Evolutionary conservation across 371 early-diverging fungal species (phyloP), one percentile per base, ranked within the genome.

Genomic region (Sporodiniella umbellata): DNA sequence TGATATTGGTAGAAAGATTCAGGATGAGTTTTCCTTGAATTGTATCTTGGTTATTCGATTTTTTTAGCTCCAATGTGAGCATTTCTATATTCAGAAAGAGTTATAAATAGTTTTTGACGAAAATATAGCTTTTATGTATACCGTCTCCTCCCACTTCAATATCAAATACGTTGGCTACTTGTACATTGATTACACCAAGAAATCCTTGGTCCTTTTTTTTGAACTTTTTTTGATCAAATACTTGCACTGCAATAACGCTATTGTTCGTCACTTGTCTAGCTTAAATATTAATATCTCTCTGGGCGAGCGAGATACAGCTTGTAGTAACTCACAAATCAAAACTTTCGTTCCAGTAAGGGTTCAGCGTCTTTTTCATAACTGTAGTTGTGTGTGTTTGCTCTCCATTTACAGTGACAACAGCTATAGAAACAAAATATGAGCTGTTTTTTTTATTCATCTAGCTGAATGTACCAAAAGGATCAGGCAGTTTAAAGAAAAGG

Each of bases 201-300:
- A 95, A 95, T 0, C 98, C 96, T 71, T 96, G 96, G 53, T 88
- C 85, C 64, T 85, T 88, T 80, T 90, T 93, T 75, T 93, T 94
- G 68, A 91, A 95, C 66, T 93, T 93, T 65, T 88, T 84, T 73
- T 96, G 95, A 70, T 98, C 98, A 79, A 95, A 98, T 24, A 98
- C 87, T 68, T 98, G 96, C 26, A 95, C 88, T 2, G 94, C 86
- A 51, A 96, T 79, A 11, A 94, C 86, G 58, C 92, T 90, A 51
- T 70, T 70, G 61, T 81, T 84, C n/a, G 78, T 81, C n/a, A 88
- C 89, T 63, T 78, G 73, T 42, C 89, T 89, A 68, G 19, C 55
- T 19, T 48, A 22, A 6, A 11, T 15, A 8, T 22, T 31, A 46
- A 12, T 26, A 15, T 44, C 21, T 21, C 18, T 42, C 23, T 15